Base-by-base conservation (phyloP, 148 eudicot genomes). In the Vaccinium darrowii region DNA sequence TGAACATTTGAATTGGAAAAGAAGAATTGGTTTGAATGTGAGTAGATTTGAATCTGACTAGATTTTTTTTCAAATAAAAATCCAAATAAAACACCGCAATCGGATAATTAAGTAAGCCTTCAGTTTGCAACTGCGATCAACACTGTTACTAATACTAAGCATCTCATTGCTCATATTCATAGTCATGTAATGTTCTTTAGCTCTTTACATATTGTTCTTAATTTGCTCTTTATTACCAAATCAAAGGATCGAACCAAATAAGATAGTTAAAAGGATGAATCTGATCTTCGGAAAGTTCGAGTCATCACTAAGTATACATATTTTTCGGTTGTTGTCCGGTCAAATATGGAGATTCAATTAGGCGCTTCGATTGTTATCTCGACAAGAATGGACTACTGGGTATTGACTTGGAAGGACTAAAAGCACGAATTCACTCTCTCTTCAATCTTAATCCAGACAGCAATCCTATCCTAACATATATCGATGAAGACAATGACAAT, bases 401-500 rank as follows among this genome's bases (percentile, higher is more conserved):
- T 75, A 88, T 94, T 82, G 89, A 85, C 71, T 86, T 94, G 84
- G 91, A 85, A 75, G 86, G 88, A 79, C 51, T 94, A 81, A 93
- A 88, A 85, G 85, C 84, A 82, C 94, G 93, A 86, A 86, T 95
- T 39, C 71, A 80, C 63, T 73, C 87, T 73, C 93, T 95, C 27
- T 95, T 92, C 86, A 88, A 78, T 76, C 88, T 95, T 71, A 69
- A 90, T 67, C 84, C 89, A 15, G 89, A 87, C 82, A 84, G 86
- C 33, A 88, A 87, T 33, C 86, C 93, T 7, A 56, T 58, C 16
- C 85, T 94, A 39, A 93, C 98, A 2, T 95, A 95, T 62, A 16
- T 84, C 75, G 98, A 94, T 86, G 98, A 94, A 84, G 98, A 95
- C 74, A 73, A 63, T 33, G 98, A 95, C 89, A 58, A 84, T 13